phyloP scores from a whole-genome alignment of 257 asterid species.

The Solanum pennellii region DNA sequence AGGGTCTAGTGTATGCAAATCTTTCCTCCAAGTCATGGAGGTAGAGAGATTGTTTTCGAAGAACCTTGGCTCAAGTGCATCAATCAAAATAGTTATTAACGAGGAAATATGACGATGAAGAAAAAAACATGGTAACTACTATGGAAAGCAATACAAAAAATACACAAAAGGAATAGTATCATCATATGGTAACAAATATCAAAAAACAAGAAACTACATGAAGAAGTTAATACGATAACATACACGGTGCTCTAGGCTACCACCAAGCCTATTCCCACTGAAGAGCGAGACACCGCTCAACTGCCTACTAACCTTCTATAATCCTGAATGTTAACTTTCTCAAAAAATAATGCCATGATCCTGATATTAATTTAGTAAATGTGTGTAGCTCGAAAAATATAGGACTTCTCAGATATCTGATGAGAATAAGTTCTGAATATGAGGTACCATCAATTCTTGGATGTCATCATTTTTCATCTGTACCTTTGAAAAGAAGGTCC shows the following conservation, averaged over 20 bases:
- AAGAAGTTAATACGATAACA: background rate
- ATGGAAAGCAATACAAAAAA: background rate
- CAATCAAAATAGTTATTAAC: background rate
- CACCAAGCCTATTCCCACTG: background rate
- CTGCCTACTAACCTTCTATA: background rate
- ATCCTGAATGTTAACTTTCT: background rate
- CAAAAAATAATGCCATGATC: background rate
- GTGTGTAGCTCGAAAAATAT: background rate
- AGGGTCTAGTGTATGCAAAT: background rate
- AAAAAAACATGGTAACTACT: background rate
- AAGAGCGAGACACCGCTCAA: background rate
- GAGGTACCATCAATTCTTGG: background rate
- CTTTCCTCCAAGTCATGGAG: background rate
- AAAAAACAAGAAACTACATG: background rate
- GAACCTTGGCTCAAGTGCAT: background rate
- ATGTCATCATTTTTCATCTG: background rate
- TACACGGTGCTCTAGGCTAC: background rate
- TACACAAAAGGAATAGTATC: background rate
- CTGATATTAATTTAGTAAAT: background rate
- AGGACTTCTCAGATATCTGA: background rate
- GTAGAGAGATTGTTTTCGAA: background rate
- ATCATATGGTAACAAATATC: background rate
- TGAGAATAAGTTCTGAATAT: background rate
- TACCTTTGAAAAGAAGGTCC: background rate
- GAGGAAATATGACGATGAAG: background rate